Evolutionary conservation across 2,329 filamentous ascomycete genomes (phyloP), one percentile per base, ranked within the genome.

Genomic region (Trichoderma sp.): DNA sequence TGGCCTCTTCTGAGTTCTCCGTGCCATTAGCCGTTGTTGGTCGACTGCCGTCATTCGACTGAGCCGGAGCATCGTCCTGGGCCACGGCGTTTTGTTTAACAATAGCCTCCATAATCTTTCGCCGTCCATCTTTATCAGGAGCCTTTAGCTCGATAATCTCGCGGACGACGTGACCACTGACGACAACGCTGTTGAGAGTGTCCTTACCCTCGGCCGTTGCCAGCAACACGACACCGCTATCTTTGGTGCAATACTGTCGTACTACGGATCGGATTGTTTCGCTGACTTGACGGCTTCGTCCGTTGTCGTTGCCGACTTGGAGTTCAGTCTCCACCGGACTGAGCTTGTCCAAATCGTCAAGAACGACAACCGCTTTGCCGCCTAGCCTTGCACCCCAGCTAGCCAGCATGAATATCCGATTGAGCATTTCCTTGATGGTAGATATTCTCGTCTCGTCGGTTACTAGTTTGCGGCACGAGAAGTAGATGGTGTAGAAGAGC

Each of bases 191-290:
- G 79, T 99, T 96, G 61, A 99, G 82, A 0, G 93, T 91, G 72
- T 99, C 96, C 77, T 99, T 99, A 21, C 91, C 91, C 79, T 97
- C 94, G 0, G 95, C 94, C 24, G 95, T 98, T 4, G 93, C 94
- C 11, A 99, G 84, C 64, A 99, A 81, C 5, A 97, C 92, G 16
- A 99, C 92, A 2, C 91, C 90, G 71, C 91, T 93, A 70, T 93
- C 90, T 71, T 88, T 86, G 0, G 88, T 89, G 77, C 94, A 97
- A 77, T 95, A 94, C 76, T 97, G 92, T 68, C 90, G 88, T 0
- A 95, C 92, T 72, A 96, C 89, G 0, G 91, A 89, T 76, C 92
- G 92, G 5, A 99, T 86, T 0, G 93, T 89, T 79, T 99, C 96
- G 77, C 94, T 97, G 69, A 97, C 89, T 75, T 98, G 94, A 40